Evolutionary conservation across 306 rosid genomes (phyloP).

Genomic region (Corylus avellana): DNA sequence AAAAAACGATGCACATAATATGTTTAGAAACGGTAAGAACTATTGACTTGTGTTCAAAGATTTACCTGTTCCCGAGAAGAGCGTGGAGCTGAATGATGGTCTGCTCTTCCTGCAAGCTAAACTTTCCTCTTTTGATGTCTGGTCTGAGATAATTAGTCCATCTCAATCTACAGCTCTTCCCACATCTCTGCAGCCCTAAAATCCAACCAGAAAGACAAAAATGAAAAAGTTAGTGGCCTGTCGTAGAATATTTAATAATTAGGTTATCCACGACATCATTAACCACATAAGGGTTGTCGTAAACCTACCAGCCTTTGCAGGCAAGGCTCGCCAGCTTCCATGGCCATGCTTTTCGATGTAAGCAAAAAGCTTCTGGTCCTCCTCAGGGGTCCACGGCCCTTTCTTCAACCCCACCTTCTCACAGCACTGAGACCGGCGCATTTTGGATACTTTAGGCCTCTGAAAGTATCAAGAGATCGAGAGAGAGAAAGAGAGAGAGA

Average conservation of each 20-base stretch:
- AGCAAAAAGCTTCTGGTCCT: conserved; percentile 19
- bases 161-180: conserved; percentile 57
- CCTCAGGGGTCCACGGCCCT: conserved; percentile 39
- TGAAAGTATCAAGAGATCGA: neutral
- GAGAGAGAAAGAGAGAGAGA: neutral
- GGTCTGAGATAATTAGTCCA: conserved; percentile 59
- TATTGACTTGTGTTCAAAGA: too few relatives aligned
- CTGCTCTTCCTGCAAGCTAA: conserved; percentile 54
- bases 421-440: conserved; percentile 35
- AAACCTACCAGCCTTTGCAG: conserved; percentile 28
- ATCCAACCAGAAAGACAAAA: neutral
- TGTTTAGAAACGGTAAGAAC: too few relatives aligned
- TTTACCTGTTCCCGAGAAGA: conserved; percentile 51
- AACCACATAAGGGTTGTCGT: neutral
- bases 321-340: conserved; percentile 26
- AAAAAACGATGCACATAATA: too few relatives aligned
- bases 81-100: conserved; percentile 59
- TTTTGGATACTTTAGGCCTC: neutral
- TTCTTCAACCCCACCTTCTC: conserved; percentile 36
- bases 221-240: neutral
- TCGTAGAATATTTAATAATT: neutral
- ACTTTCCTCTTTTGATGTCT: conserved; percentile 55
- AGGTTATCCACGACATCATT: neutral
- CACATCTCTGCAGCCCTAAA: conserved; percentile 53
- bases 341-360: conserved; percentile 1